phyloP scores from a whole-genome alignment of 2,329 filamentous ascomycete genomes.

The Venturia effusa region DNA sequence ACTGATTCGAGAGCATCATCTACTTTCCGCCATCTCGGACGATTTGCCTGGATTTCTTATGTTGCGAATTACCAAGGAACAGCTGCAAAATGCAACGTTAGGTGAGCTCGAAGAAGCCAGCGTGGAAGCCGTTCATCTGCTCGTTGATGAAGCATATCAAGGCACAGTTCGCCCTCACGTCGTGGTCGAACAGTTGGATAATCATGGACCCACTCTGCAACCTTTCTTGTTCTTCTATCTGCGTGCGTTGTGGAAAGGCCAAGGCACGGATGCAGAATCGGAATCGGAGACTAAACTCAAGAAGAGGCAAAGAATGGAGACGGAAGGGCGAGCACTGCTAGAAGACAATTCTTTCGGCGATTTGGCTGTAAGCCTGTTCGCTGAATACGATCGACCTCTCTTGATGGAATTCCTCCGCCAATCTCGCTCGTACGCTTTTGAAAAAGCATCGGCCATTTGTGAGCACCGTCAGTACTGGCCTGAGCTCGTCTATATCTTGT shows the following conservation, averaged over 20 bases:
- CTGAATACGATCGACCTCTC: constrained; percentile 65
- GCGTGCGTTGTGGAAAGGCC: constrained; percentile 71
- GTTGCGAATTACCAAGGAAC: constrained; percentile 67
- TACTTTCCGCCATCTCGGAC: constrained; percentile 81
- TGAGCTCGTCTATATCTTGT: constrained; percentile 81
- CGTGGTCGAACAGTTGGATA: constrained; percentile 64
- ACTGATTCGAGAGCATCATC: constrained; percentile 75
- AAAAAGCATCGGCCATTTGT: constrained; percentile 66
- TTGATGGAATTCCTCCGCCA: constrained; percentile 80
- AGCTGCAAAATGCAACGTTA: constrained; percentile 52
- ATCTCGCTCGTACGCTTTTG: constrained; percentile 81
- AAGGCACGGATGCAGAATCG: constrained; percentile 40
- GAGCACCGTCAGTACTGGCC: constrained; percentile 72
- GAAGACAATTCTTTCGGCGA: constrained; percentile 66
- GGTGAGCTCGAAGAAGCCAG: constrained; percentile 69
- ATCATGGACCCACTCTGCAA: constrained; percentile 45
- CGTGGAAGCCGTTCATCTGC: constrained; percentile 69
- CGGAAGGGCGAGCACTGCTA: constrained; percentile 57
- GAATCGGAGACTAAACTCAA: constrained; percentile 20
- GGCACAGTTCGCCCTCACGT: constrained; percentile 69
- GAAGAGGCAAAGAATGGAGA: constrained; percentile 14
- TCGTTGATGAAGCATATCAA: constrained; percentile 84
- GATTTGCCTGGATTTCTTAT: constrained; percentile 84
- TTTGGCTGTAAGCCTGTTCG: constrained; percentile 75
- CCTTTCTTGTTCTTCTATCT: constrained; percentile 90